Base-by-base conservation (phyloP, 2,329 filamentous ascomycete genomes). In the Cladophialophora yegresii region DNA sequence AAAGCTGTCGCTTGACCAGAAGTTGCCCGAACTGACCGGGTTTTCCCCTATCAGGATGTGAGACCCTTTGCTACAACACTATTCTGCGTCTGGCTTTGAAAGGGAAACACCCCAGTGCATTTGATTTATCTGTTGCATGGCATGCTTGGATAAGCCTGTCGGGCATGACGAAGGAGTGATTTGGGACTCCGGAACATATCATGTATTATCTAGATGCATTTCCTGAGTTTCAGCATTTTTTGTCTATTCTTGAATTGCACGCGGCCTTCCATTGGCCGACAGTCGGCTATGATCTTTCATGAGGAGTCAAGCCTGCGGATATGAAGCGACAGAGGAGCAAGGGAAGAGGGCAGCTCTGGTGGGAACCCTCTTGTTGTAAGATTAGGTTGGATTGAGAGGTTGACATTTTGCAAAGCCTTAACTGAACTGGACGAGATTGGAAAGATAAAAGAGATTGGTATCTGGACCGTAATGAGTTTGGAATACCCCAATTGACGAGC, bases 11-110 rank as follows among this genome's bases (percentile, higher is more conserved):
- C 77, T 74, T 58, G 69, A 77, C 20, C 80, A 79, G 10, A 79
- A 79, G 63, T 74, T 82, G 50, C 80, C 80, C 5, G 80, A 82
- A 70, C 72, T 82, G 49, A 79, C 78, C 0, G 80, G 79, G 23
- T 79, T 82, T 54, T 81, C 79, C 16, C 80, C 80, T 9, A 81
- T 82, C 58, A 75, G 77, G 66, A 80, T 82, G 54, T 80, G 69
- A 73, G 50, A 45, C 43, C 47, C 50, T 45, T 16, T 51, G 51
- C 36, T 57, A 62, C 59, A 49, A 61, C 61, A 59, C 54, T 54
- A 32, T 51, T 61, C 55, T 36, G 36, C 7, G 43, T 26, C 30
- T 20, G 26, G 20, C n/a, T 16, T 20, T 51, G 47, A 13, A 30
- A 16, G 30, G 40, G 36, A 55, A 51, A 13, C 10, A 32, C 49